Base-by-base conservation (phyloP, 306 rosid species). In the Hippophae rhamnoides region DNA sequence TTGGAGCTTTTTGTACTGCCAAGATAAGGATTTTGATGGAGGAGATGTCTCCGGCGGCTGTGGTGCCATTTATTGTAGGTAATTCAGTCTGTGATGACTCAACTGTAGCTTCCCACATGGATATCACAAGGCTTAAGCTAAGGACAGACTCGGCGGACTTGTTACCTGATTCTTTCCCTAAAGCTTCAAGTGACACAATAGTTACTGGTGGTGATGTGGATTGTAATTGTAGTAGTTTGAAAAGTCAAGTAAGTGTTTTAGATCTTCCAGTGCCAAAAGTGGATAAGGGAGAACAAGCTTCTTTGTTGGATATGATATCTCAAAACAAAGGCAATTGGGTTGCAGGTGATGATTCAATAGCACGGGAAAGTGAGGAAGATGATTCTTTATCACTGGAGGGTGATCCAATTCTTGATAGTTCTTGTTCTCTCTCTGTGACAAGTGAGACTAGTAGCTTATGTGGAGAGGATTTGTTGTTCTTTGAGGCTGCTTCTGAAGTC, bases 51-150 rank as follows among this genome's bases (percentile, higher is more conserved):
- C 67, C 78, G 52, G 79, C 78, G 43, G 81, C 81, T 49, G 61
- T 73, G 13, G 83, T 87, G 81, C 84, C 94, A 70, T 82, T 87
- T 64, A 65, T 75, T 70, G 78, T 86, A 84, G 90, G 86, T 80
- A 84, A 86, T 75, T 81, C 79, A 52, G 82, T 82, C 75, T 84
- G 81, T 71, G 90, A 86, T 78, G 84, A 77, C 65, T 68, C 94
- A 71, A 68, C 70, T 51, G 43, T 73, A 76, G 84, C 74, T 60
- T 64, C 74, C 63, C 76, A 62, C 78, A 70, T 86, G 79, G 86
- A 84, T 66, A 72, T 89, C 77, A 73, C 88, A 60, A 79, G 82
- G 61, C 82, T 85, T 66, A 79, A 83, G 81, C 78, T 89, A 68
- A 84, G 84, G 87, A 70, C 79, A 18, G 89, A 84, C 74, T 31